These are phyloP conservation scores for Entomortierella lignicola DNA, from an alignment of 192 early-diverging fungal genomes.

Conservation along the genomic window DNA sequence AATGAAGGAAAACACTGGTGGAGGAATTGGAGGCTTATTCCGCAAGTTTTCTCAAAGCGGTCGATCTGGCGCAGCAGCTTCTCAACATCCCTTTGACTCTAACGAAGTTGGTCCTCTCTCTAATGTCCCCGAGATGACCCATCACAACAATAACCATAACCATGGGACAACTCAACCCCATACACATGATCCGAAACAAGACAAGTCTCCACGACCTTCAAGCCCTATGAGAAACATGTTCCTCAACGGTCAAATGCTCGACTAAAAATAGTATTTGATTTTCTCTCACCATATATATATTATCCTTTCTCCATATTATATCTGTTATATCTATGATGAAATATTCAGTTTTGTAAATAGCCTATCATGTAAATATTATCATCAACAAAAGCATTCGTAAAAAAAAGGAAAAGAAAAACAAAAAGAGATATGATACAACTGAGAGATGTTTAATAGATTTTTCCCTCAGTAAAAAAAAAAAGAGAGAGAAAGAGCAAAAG, in stretches of 20 bases:
- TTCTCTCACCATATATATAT: not conserved
- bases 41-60: slow-evolving; percentile 24
- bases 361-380: not conserved
- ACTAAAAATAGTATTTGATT: slow-evolving; percentile 16
- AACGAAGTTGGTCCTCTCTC: slow-evolving; percentile 21
- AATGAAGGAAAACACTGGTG: not conserved
- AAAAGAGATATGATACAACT: slow-evolving; percentile 12
- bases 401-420: too few species aligned
- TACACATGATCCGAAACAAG: slow-evolving; percentile 1
- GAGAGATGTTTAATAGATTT: not conserved
- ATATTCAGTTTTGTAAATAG: not conserved
- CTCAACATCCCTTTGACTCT: slow-evolving; percentile 4
- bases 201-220: slow-evolving; percentile 17
- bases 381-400: too few species aligned
- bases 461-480: not conserved
- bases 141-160: too few species aligned
- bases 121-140: not conserved
- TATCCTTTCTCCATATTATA: not conserved
- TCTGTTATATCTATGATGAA: not conserved
- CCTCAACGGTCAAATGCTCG: slow-evolving; percentile 50
- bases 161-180: not conserved
- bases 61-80: not conserved
- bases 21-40: slow-evolving; percentile 35
- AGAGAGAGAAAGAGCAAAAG: not conserved
- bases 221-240: slow-evolving; percentile 51